Evolutionary conservation across 768 basidiomycete genomes (phyloP).

Genomic region (Cyclocybe cylindracea): DNA sequence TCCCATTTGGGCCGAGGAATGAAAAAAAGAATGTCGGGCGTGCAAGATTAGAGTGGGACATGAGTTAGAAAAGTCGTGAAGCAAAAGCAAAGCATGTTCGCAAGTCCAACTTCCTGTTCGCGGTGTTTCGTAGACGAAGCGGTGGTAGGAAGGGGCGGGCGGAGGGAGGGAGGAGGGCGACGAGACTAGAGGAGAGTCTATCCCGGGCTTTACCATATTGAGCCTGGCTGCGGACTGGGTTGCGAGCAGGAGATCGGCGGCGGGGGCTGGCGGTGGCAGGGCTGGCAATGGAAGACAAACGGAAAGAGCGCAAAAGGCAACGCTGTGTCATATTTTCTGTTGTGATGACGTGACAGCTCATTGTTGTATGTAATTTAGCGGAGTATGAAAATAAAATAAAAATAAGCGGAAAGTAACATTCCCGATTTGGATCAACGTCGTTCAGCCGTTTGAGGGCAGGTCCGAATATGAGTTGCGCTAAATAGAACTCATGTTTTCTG

Average conservation of each 20-base stretch:
- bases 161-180: neutral
- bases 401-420: slow-evolving; percentile 4
- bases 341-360: neutral
- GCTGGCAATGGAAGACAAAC: neutral
- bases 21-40: slow-evolving; percentile 1
- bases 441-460: slow-evolving; percentile 15
- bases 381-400: slow-evolving; percentile 9
- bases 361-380: neutral
- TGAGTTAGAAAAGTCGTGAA: neutral
- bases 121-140: neutral
- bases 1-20: slow-evolving; percentile 11
- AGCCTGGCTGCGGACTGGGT: neutral
- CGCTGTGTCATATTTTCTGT: neutral
- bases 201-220: neutral
- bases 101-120: neutral
- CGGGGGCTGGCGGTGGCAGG: neutral
- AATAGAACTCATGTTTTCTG: slow-evolving; percentile 11
- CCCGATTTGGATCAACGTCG: slow-evolving; percentile 3
- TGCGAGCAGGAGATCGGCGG: neutral
- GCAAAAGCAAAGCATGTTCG: neutral
- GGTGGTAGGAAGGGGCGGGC: neutral
- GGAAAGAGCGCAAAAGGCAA: neutral
- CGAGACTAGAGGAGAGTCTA: neutral
- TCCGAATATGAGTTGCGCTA: slow-evolving; percentile 19
- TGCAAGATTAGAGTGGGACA: slow-evolving; percentile 7